Evolutionary conservation across 345 rosid species (phyloP).

Genomic region (Gossypium raimondii): DNA sequence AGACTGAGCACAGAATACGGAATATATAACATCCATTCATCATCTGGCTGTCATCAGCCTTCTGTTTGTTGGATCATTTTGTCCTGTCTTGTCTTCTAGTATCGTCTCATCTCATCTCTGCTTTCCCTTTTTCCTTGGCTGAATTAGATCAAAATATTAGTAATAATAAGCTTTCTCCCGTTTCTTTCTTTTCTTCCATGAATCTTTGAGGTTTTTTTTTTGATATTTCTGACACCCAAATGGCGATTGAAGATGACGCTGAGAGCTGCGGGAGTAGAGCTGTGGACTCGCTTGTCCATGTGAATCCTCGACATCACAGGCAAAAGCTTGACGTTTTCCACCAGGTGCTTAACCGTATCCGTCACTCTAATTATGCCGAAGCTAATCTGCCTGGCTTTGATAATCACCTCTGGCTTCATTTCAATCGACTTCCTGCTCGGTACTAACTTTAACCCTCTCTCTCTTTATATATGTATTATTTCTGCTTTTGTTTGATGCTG

Average conservation of each 20-base stretch:
- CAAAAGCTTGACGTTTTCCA: slow-evolving; percentile 82
- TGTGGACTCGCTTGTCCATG: slow-evolving; percentile 43
- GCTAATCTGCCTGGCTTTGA: slow-evolving; percentile 74
- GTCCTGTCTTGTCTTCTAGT: no score
- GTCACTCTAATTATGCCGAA: slow-evolving; percentile 63
- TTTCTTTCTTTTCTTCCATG: no score
- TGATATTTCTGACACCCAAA: slow-evolving; percentile 9
- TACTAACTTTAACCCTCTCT: slow-evolving; percentile 20
- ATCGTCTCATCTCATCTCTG: no score
- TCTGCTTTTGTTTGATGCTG: not conserved
- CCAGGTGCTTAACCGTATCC: slow-evolving; percentile 73
- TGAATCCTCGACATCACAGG: slow-evolving; percentile 60
- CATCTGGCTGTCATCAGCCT: no score
- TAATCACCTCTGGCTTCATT: slow-evolving; percentile 95
- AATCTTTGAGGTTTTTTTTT: no score
- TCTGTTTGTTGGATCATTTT: no score
- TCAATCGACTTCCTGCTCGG: slow-evolving; percentile 97
- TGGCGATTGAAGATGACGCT: slow-evolving; percentile 82
- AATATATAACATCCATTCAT: no score
- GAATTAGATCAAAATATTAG: no score
- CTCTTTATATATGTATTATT: not conserved
- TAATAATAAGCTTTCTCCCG: no score
- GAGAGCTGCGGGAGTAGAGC: slow-evolving; percentile 94
- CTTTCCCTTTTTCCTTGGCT: no score
- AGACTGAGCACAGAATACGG: not conserved